phyloP scores from a whole-genome alignment of 2,329 filamentous ascomycete species.

The Aspergillus arachidicola region DNA sequence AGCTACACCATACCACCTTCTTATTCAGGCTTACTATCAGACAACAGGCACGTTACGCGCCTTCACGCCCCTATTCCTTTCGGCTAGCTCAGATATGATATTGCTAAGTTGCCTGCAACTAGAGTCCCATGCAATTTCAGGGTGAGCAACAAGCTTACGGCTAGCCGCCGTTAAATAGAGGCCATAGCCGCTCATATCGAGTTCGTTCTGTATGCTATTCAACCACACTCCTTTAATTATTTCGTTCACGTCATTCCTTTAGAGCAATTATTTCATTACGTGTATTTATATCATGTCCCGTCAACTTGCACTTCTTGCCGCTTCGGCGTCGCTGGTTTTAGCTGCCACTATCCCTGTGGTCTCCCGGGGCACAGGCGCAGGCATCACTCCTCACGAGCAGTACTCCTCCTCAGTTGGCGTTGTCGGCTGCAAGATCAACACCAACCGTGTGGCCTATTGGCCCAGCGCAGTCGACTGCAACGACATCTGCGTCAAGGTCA shows the following conservation, averaged over 20 bases:
- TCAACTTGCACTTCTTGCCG: neutral
- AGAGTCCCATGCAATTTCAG: neutral
- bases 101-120: neutral
- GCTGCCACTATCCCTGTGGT: neutral
- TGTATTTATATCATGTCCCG: neutral
- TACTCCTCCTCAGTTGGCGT: slow-evolving; percentile 5
- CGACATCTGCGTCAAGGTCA: slow-evolving; percentile 3
- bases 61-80: slow-evolving; percentile 2
- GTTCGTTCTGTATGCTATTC: slow-evolving; percentile 1
- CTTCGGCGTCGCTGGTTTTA: neutral
- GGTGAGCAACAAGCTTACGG: neutral
- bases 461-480: slow-evolving; percentile 3
- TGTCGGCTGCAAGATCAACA: slow-evolving; percentile 5
- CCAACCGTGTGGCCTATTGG: slow-evolving; percentile 3
- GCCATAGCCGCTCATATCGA: slow-evolving; percentile 1
- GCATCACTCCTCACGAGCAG: slow-evolving; percentile 3
- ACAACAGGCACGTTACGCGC: neutral
- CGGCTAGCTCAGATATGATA: neutral
- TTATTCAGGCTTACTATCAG: slow-evolving; percentile 1
- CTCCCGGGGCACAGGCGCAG: neutral
- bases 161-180: slow-evolving; percentile 2
- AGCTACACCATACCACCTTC: neutral
- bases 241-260: slow-evolving; percentile 1
- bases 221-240: neutral
- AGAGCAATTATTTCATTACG: neutral